Base-by-base conservation (phyloP, 495 filamentous ascomycete species). In the Daldinia loculata region DNA sequence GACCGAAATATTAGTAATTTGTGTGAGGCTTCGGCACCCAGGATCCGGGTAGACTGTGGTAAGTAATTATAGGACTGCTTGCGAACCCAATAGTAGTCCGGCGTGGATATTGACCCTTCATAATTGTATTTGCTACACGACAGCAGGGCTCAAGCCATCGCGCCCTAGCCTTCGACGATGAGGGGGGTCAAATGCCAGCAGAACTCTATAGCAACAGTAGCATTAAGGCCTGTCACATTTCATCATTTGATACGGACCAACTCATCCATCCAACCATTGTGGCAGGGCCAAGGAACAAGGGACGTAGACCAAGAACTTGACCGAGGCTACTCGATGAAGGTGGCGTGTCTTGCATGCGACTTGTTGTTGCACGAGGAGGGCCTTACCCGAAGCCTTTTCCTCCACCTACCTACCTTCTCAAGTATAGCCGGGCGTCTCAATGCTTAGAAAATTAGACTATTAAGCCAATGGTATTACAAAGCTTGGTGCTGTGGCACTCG, bases 351-450 rank as follows among this genome's bases (percentile, higher is more conserved):
- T 69, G 62, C 52, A 73, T 69, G 61, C 66, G 50, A 66, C 43
- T 38, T 22, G 66, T 63, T 55, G 70, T 73, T 55, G 61, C 30
- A 73, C 70, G 41, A 66, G 39, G 39, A 56, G 70, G 66, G 70
- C 70, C 70, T 69, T 73, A 73, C 70, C 70, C 70, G 70, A 73
- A 74, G 67, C 57, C 58, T 22, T 56, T 52, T 50, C 51, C 59
- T 70, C 67, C 67, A 70, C 45, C 61, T 74, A 53, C 55, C 59
- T 74, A 34, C 55, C 66, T 29, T 59, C 62, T 58, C 29, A 55
- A 66, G 61, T 61, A 58, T 63, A 66, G 52, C 66, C 66, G 66
- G 70, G 66, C 70, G 66, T 30, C 50, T 43, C 59, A 30, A 48
- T 59, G 41, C 43, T 34, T 38, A 66, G 48, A 45, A 63, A 63